Base-by-base conservation (phyloP, 164 flowering plant species). In the Stephania yunnanensis region DNA sequence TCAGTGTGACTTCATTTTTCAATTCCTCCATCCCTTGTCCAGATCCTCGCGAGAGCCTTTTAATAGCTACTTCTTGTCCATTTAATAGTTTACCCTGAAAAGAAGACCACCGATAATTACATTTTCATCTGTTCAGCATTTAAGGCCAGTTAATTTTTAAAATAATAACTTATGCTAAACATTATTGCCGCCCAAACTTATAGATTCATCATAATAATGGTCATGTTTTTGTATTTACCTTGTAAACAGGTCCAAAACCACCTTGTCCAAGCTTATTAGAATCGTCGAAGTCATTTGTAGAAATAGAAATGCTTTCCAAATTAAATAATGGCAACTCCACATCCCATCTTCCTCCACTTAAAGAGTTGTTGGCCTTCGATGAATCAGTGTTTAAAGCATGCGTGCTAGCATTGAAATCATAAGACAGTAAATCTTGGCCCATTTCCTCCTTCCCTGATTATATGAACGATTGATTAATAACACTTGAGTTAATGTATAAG, bases 261-360 rank as follows among this genome's bases (percentile, higher is more conserved):
- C 65, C 65, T 6, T 61, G 20, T 61, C 65, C 65, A 61, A 61
- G 65, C 22, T 61, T 61, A 61, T 61, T 61, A 13, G 65, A 6
- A 61, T 15, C 65, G 19, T 15, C 1, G 65, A 61, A 61, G 22
- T 61, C 19, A 61, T 61, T n/a, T 61, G 65, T 61, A 61, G 65
- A 61, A 61, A n/a, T 6, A 61, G 22, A 15, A 15, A 75, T 7
- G 25, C 48, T 61, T 10, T 31, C 52, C 20, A 75, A 70, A 44
- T 52, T 70, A 22, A 75, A 75, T 6, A 70, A 20, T 58, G 78
- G 78, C 73, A 75, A 45, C 55, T 58, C 73, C 15, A 55, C 46
- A 46, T 74, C 71, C 10, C 46, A 42, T 30, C 25, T 25, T 25
- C 25, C 25, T 25, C 17, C 44, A 29, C 13, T 36, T 2, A 36